phyloP scores from a whole-genome alignment of 2,329 filamentous ascomycete species.

The Exserohilum turcica region DNA sequence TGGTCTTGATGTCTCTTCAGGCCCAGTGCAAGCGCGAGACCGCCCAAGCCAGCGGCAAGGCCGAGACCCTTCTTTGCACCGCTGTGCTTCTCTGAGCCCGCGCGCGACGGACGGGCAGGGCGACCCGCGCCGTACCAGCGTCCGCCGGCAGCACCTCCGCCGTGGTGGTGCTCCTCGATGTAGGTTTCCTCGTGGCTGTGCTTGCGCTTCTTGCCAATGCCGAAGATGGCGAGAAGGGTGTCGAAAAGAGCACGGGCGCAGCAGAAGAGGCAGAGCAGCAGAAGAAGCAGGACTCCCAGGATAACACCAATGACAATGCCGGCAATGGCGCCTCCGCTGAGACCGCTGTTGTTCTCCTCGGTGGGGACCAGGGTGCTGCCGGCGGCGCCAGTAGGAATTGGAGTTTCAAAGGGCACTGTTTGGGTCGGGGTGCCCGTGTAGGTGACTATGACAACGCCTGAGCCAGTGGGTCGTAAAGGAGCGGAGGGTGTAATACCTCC shows the following conservation, averaged over 20 bases:
- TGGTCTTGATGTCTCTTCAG: slow-evolving; percentile 51
- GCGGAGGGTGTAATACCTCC: slow-evolving; percentile 56
- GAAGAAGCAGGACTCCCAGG: slow-evolving; percentile 68
- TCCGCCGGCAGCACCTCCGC: slow-evolving; percentile 62
- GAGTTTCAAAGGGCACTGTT: slow-evolving; percentile 57
- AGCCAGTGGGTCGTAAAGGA: slow-evolving; percentile 57
- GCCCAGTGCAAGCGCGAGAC: slow-evolving; percentile 52
- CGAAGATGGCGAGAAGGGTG: slow-evolving; percentile 64
- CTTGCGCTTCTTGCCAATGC: slow-evolving; percentile 57
- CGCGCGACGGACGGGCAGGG: slow-evolving; percentile 43
- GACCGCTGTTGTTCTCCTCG: slow-evolving; percentile 41
- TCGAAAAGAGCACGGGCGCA: slow-evolving; percentile 61
- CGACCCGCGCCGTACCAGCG: slow-evolving; percentile 55
- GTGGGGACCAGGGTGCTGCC: slow-evolving; percentile 44
- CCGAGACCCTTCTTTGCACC: slow-evolving; percentile 45
- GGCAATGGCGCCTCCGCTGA: slow-evolving; percentile 76
- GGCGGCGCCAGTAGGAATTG: slow-evolving; percentile 59
- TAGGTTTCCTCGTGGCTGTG: slow-evolving; percentile 63
- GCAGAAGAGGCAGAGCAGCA: slow-evolving; percentile 77
- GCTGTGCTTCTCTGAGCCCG: slow-evolving; percentile 40
- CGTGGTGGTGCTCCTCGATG: slow-evolving; percentile 66
- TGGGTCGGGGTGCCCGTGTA: slow-evolving; percentile 53
- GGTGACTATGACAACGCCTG: slow-evolving; percentile 58
- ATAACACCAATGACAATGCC: slow-evolving; percentile 79
- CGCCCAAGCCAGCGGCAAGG: slow-evolving; percentile 51